Evolutionary conservation across 257 asterid species (phyloP).

Genomic region (Capsicum chinense): DNA sequence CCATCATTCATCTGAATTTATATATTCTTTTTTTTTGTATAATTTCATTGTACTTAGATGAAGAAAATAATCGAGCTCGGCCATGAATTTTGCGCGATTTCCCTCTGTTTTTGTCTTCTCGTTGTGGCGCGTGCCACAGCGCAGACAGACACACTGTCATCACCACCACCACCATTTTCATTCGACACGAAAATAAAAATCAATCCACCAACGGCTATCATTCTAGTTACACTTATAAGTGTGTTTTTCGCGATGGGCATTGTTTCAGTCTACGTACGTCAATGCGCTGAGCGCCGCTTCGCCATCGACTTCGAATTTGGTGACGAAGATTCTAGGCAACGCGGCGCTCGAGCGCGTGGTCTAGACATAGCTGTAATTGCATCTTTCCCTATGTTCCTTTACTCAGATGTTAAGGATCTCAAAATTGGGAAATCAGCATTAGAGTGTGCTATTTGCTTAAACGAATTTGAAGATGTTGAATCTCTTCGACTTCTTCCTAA

Average conservation of each 20-base stretch:
- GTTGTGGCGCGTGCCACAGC: neutral
- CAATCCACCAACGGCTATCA: conserved; percentile 30
- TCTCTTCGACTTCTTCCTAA: conserved; percentile 46
- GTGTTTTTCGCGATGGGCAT: conserved; percentile 38
- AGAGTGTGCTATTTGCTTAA: conserved; percentile 52
- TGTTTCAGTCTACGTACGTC: conserved; percentile 39
- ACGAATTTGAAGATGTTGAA: conserved; percentile 45
- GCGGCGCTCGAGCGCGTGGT: conserved; percentile 32
- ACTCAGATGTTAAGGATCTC: conserved; percentile 44
- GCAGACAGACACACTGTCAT: conserved; percentile 9
- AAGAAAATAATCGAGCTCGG: neutral
- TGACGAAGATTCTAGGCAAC: conserved; percentile 17
- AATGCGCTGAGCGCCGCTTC: conserved; percentile 32
- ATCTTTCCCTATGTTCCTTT: conserved; percentile 40
- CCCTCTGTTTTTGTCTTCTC: neutral
- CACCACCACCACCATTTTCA: neutral
- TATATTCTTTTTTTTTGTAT: neutral
- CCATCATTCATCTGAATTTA: neutral
- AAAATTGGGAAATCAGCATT: conserved; percentile 38
- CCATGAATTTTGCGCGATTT: neutral
- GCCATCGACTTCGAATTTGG: neutral
- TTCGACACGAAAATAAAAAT: conserved; percentile 27
- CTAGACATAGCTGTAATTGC: conserved; percentile 35
- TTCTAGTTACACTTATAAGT: conserved; percentile 36
- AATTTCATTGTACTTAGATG: neutral